Conservation (phyloP, 2,329 filamentous ascomycete genomes). For the Triangularia verruculosa region DNA sequence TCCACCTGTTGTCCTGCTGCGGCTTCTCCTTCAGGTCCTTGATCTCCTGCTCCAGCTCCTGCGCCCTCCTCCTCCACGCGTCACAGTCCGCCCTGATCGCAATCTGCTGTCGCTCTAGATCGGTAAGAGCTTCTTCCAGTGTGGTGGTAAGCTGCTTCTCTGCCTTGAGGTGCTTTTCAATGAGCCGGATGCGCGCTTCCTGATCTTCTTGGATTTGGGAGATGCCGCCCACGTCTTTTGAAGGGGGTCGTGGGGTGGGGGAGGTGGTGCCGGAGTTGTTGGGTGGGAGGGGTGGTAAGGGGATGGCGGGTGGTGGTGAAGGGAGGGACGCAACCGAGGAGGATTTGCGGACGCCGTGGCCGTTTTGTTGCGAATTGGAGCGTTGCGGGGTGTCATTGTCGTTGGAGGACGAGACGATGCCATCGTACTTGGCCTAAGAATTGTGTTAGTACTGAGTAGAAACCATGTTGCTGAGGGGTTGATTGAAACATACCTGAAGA, state of each 20-base stretch:
- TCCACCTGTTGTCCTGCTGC: constrained; percentile 58
- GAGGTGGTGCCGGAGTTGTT: constrained; percentile 45
- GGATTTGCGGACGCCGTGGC: constrained; percentile 72
- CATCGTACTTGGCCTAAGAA: constrained; percentile 59
- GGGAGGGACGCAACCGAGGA: constrained; percentile 78
- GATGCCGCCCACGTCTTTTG: constrained; percentile 69
- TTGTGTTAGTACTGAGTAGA: constrained; percentile 1
- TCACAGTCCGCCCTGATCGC: constrained; percentile 90
- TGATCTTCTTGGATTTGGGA: constrained; percentile 89
- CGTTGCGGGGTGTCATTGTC: constrained; percentile 45
- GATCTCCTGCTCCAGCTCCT: constrained; percentile 69
- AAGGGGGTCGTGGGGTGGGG: constrained; percentile 66
- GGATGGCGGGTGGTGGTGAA: constrained; percentile 91
- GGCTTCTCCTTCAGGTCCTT: constrained; percentile 60
- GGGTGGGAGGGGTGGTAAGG: constrained; percentile 83
- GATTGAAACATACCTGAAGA: constrained; percentile 65
- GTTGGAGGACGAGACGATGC: constrained; percentile 36
- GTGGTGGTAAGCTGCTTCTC: constrained; percentile 96
- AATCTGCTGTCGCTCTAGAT: constrained; percentile 87
- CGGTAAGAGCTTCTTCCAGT: constrained; percentile 90
- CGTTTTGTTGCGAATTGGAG: constrained; percentile 57
- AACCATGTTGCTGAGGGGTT: not conserved
- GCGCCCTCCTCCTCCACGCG: constrained; percentile 82
- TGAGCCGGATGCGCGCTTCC: constrained; percentile 88
- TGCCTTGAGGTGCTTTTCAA: constrained; percentile 93